Evolutionary conservation across 768 basidiomycete genomes (phyloP).

Genomic region (Tricholoma flavovirens): DNA sequence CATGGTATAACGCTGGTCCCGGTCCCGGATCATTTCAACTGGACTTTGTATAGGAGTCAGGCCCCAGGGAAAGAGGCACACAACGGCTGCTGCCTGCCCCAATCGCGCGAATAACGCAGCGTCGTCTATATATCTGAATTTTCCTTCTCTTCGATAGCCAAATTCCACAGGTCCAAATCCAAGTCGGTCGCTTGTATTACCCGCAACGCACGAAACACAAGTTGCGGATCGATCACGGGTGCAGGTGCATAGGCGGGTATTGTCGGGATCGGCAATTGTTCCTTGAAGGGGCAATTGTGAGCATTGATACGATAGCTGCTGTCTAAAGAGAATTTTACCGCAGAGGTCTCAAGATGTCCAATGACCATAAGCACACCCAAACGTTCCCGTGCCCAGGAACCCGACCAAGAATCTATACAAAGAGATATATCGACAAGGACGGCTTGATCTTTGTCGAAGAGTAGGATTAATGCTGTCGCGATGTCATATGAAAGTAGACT

Average conservation of each 20-base stretch:
- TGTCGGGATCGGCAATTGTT: constrained; percentile 33
- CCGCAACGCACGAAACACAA: constrained; percentile 52
- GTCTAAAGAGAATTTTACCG: constrained; percentile 29
- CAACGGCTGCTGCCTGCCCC: neutral
- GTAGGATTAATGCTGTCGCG: constrained; percentile 36
- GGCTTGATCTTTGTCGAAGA: constrained; percentile 45
- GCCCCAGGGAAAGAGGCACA: neutral
- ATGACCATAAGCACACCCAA: constrained; percentile 47
- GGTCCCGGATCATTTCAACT: neutral
- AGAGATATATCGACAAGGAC: constrained; percentile 54
- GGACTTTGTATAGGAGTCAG: too few relatives aligned
- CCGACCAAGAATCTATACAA: constrained; percentile 36
- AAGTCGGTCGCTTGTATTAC: constrained; percentile 43
- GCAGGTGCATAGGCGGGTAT: constrained; percentile 35
- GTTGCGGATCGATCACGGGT: constrained; percentile 34
- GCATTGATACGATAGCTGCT: neutral
- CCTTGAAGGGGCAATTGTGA: constrained; percentile 20
- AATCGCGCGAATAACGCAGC: neutral
- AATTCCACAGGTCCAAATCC: constrained; percentile 41
- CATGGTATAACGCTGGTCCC: constrained; percentile 13
- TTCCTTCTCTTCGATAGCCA: constrained; percentile 22
- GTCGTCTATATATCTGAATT: neutral
- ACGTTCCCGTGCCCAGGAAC: constrained; percentile 48
- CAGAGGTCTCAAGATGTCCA: constrained; percentile 49
- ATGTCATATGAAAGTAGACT: constrained; percentile 59